These are phyloP conservation scores for Sporothrix variecibatus DNA, from an alignment of 2,329 filamentous ascomycete species.

Conservation along the genomic window DNA sequence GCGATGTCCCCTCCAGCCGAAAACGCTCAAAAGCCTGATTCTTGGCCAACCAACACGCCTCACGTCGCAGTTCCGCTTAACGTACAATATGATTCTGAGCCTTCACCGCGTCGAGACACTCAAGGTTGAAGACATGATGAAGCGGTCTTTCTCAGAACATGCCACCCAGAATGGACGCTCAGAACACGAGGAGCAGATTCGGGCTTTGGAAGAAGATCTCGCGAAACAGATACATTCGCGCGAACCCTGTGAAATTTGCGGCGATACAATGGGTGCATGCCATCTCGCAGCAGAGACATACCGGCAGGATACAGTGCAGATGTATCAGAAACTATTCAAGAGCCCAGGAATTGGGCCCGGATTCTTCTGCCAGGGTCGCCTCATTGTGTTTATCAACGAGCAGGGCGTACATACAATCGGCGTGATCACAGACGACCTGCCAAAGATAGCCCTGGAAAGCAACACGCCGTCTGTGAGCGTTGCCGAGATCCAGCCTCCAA, in stretches of 20 bases:
- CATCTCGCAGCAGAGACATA: conserved; percentile 82
- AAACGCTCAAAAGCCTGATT: conserved; percentile 88
- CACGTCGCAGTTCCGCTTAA: conserved; percentile 91
- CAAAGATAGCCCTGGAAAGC: conserved; percentile 56
- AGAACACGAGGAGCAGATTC: conserved; percentile 93
- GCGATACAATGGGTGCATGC: conserved; percentile 74
- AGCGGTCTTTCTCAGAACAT: conserved; percentile 97
- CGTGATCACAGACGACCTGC: conserved; percentile 56
- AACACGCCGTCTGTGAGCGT: conserved; percentile 72
- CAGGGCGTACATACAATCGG: conserved; percentile 82
- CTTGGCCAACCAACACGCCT: conserved; percentile 93
- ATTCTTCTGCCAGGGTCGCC: conserved; percentile 72
- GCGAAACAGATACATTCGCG: conserved; percentile 74
- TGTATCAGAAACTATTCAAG: conserved; percentile 74
- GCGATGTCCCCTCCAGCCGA: conserved; percentile 87
- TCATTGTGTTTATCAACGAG: conserved; percentile 77
- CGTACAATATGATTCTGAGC: conserved; percentile 99
- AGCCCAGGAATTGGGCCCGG: conserved; percentile 75
- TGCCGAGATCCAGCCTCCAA: conserved; percentile 71
- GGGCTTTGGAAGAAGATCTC: conserved; percentile 86
- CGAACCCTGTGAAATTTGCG: conserved; percentile 79
- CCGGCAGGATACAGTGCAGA: conserved; percentile 74
- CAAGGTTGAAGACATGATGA: conserved; percentile 99
- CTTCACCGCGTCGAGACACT: conserved; percentile 90
- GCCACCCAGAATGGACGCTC: conserved; percentile 92